Base-by-base conservation (phyloP, 129 eudicot species). In the Flaveria trinervia region DNA sequence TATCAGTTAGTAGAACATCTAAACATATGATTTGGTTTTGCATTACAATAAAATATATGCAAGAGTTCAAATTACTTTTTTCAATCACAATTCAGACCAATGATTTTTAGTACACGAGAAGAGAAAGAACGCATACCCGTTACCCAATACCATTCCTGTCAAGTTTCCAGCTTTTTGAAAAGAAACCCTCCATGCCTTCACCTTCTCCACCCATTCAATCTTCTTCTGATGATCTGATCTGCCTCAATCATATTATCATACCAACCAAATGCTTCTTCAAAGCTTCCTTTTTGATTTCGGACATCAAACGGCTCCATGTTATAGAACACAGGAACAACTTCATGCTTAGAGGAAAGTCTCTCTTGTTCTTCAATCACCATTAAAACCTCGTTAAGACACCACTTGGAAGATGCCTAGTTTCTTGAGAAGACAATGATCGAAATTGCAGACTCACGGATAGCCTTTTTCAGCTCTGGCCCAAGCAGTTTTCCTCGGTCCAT, bases 231-330 rank as follows among this genome's bases (percentile, higher is more conserved):
- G 54, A 20, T 71, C 59, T 18, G 9, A 7, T 80, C 83, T 0
- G 25, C n/a, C 10, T 80, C 41, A 12, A 73, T 50, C 9, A 51
- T 17, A 69, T 65, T 28, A 64, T 66, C 79, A 66, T 80, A 65
- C 22, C 22, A 12, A 11, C 9, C 2, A 65, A 73, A 80, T 43
- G 83, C 79, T 16, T 80, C 51, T 80, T 68, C 61, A 56, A 80
- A 23, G 30, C 74, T 51, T 39, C 74, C 79, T 0, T 28, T 65
- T 65, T 80, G 83, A 44, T 80, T 66, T 17, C 75, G 65, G 15
- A 80, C 83, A 33, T 73, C 79, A 36, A 70, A 39, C 17, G 83
- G 83, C 2, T 80, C 79, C 9, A 80, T 8, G 4, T 79, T 17
- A 25, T 79, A 71, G 67, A 79, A 79, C 22, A 79, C 66, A 1